phyloP scores from a whole-genome alignment of 495 filamentous ascomycete genomes.

The Pseudomonodictys pantanalensis region DNA sequence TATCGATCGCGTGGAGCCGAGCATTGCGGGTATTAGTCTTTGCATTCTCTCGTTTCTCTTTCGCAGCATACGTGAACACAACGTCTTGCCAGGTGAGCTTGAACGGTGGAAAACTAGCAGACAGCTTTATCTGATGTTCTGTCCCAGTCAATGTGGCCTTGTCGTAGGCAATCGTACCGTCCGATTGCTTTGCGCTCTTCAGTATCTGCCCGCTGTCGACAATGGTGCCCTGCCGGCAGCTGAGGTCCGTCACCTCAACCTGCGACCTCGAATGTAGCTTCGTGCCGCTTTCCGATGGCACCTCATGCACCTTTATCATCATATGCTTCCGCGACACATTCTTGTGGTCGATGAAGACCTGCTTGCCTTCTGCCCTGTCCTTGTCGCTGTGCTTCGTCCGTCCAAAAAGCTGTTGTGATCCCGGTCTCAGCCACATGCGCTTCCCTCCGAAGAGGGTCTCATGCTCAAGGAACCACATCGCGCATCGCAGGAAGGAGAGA shows the following conservation, averaged over 20 bases:
- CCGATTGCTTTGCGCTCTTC: conserved; percentile 1
- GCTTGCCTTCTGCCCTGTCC: conserved; percentile 43
- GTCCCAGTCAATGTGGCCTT: conserved; percentile 51
- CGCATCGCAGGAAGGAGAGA: not conserved
- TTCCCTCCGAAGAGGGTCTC: conserved; percentile 41
- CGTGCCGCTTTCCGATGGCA: conserved; percentile 63
- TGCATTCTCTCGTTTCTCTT: conserved; percentile 54
- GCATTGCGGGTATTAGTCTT: conserved; percentile 1
- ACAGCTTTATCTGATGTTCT: conserved; percentile 65
- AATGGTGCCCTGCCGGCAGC: conserved; percentile 74
- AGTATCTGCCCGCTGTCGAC: conserved; percentile 58
- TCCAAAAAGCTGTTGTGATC: conserved; percentile 38
- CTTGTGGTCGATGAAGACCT: conserved; percentile 60
- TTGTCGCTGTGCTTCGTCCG: conserved; percentile 35
- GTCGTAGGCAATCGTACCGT: conserved; percentile 55
- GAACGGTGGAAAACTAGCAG: conserved; percentile 57
- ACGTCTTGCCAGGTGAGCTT: conserved; percentile 76
- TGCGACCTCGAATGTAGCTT: conserved; percentile 60
- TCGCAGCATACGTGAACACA: conserved; percentile 79
- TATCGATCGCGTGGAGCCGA: conserved; percentile 59
- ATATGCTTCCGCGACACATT: conserved; percentile 89
- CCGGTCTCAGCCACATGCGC: conserved; percentile 42
- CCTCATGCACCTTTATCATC: conserved; percentile 65
- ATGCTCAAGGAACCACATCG: conserved; percentile 43
- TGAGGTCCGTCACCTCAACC: conserved; percentile 52